A percentile compares a stretch with the other conserved stretches of the same genome.
phyloP scores from a whole-genome alignment of 2,329 filamentous ascomycete species.

The Hypocreales sp. region DNA sequence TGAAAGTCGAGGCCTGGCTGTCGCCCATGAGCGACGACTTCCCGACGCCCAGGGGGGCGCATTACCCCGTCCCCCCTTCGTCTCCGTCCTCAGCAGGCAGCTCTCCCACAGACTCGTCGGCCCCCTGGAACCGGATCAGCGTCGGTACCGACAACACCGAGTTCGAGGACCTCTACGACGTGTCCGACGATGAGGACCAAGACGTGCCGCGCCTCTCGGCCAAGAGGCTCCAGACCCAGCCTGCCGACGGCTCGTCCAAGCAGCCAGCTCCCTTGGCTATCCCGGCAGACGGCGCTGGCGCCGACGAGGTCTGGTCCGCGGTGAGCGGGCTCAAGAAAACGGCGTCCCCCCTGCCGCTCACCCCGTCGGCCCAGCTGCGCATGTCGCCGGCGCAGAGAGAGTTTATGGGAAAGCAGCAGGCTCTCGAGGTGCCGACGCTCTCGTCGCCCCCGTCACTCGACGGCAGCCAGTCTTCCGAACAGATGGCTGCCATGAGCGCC shows the following conservation, averaged over 20 bases:
- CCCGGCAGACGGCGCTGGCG: slow-evolving; percentile 20
- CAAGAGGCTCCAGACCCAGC: no score
- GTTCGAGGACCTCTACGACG: slow-evolving; percentile 79
- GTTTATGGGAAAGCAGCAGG: slow-evolving; percentile 48
- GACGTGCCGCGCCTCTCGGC: slow-evolving; percentile 6
- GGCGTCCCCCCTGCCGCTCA: slow-evolving; percentile 43
- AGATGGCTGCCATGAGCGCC: slow-evolving; percentile 68
- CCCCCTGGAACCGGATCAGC: slow-evolving; percentile 49
- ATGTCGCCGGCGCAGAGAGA: slow-evolving; percentile 64
- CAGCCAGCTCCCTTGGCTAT: slow-evolving; percentile 34
- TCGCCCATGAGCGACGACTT: slow-evolving; percentile 50
- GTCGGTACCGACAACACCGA: slow-evolving; percentile 50
- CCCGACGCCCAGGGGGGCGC: slow-evolving; percentile 52
- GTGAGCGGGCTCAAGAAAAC: slow-evolving; percentile 29
- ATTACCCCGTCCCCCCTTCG: slow-evolving; percentile 38
- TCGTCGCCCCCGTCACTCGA: slow-evolving; percentile 81
- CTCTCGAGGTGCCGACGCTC: slow-evolving; percentile 52
- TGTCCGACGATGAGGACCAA: slow-evolving; percentile 60
- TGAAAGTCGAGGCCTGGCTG: slow-evolving; percentile 42
- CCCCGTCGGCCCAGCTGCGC: slow-evolving; percentile 51
- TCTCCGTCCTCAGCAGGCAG: slow-evolving; percentile 30
- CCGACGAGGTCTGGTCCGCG: slow-evolving; percentile 27
- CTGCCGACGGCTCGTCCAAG: slow-evolving; percentile 13
- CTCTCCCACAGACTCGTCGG: slow-evolving; percentile 39
- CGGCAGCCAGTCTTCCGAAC: slow-evolving; percentile 77